Conservation (phyloP, 192 early-diverging fungal species). For the Neocallimastix lanati region DNA sequence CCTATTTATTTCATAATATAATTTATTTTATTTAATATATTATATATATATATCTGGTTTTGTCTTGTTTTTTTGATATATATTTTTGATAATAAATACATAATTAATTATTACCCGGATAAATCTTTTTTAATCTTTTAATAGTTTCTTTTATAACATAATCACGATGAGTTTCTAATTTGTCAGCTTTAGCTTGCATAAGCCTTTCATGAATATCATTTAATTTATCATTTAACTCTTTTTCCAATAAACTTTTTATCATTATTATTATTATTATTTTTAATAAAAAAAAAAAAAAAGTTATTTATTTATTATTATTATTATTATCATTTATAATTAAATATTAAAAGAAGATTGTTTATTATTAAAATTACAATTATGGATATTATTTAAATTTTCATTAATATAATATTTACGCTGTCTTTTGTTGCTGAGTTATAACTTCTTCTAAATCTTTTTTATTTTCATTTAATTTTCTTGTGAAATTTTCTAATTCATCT, state of each 20-base stretch:
- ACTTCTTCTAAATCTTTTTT: background rate
- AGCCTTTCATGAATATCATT: slow-evolving; percentile 55
- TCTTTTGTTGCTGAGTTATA: background rate
- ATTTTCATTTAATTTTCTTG: background rate
- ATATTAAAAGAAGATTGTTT: too few species aligned
- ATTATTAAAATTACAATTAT: too few species aligned
- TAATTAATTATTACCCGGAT: background rate
- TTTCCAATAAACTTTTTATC: slow-evolving; percentile 29
- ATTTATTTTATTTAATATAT: too few species aligned
- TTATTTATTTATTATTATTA: too few species aligned
- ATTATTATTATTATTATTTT: too few species aligned
- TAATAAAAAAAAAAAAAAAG: too few species aligned
- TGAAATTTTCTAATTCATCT: background rate
- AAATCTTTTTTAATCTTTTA: slow-evolving; percentile 56
- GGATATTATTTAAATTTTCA: too few species aligned
- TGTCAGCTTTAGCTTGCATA: slow-evolving; percentile 60
- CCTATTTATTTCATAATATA: slow-evolving; percentile 7
- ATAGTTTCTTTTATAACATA: background rate
- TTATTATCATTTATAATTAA: too few species aligned
- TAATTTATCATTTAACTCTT: slow-evolving; percentile 71
- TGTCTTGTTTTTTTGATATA: too few species aligned
- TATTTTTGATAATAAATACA: too few species aligned
- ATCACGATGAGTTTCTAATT: slow-evolving; percentile 67
- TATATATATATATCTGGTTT: too few species aligned
- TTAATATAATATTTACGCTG: background rate